These are phyloP conservation scores for Populus pruinosa DNA, from an alignment of 345 rosid genomes.

Conservation along the genomic window DNA sequence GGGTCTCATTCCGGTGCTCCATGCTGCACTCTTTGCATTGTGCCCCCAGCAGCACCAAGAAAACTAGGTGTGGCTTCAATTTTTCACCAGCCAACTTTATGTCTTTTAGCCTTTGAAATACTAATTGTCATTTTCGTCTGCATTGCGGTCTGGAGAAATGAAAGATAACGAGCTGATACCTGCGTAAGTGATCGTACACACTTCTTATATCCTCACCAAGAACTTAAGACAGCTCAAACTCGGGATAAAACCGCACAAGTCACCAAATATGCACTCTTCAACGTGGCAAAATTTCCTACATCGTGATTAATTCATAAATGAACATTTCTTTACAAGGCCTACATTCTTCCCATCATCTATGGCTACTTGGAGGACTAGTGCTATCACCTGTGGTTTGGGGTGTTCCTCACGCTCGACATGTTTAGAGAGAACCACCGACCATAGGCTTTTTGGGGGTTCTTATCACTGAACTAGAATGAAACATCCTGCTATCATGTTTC, in stretches of 20 bases:
- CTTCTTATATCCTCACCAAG: neutral
- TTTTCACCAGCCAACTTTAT: neutral
- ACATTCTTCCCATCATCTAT: conserved; percentile 13
- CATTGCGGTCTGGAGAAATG: neutral
- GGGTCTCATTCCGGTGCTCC: neutral
- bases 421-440: conserved; percentile 6
- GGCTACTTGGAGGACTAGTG: neutral
- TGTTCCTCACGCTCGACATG: neutral
- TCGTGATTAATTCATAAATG: conserved; percentile 11
- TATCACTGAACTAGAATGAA: conserved; percentile 10
- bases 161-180: neutral
- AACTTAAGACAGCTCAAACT: neutral
- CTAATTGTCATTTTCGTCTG: neutral
- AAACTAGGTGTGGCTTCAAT: neutral
- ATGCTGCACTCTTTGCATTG: neutral
- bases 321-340: conserved; percentile 35
- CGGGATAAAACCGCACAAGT: neutral
- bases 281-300: conserved; percentile 27
- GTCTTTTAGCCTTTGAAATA: neutral
- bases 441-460: conserved; percentile 4
- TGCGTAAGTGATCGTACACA: neutral
- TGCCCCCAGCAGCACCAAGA: neutral
- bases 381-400: neutral
- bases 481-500: conserved; percentile 9
- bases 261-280: neutral